Conservation (phyloP, 768 basidiomycete species). For the Pleurotus salmoneostramineus region DNA sequence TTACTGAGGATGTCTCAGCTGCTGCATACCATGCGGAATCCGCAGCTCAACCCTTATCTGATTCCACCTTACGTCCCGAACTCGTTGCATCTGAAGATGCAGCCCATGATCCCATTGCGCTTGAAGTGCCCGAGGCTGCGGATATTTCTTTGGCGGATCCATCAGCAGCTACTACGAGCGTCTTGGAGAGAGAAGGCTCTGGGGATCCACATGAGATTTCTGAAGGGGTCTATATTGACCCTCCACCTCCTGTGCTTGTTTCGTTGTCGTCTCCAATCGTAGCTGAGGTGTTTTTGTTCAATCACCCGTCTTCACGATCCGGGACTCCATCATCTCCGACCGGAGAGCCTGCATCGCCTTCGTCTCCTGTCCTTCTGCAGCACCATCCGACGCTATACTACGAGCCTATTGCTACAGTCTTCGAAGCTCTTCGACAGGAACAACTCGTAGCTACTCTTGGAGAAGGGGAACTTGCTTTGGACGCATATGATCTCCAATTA, state of each 20-base stretch:
- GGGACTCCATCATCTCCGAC: slow-evolving; percentile 22
- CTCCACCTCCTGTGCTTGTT: slow-evolving; percentile 66
- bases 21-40: no score
- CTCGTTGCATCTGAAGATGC: no score
- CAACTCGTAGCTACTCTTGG: slow-evolving; percentile 44
- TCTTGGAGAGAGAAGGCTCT: not conserved
- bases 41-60: no score
- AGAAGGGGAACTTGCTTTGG: slow-evolving; percentile 62
- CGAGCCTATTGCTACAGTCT: slow-evolving; percentile 65
- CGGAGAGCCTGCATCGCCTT: slow-evolving; percentile 9
- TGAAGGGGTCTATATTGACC: slow-evolving; percentile 70
- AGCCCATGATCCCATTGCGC: no score
- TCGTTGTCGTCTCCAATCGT: slow-evolving; percentile 32
- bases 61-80: no score
- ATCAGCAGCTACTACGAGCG: not conserved
- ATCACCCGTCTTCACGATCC: slow-evolving; percentile 32
- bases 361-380: slow-evolving; percentile 49
- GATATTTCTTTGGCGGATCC: not conserved
- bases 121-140: not conserved
- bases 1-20: no score
- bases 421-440: slow-evolving; percentile 69
- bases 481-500: slow-evolving; percentile 68
- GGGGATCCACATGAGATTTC: slow-evolving; percentile 57
- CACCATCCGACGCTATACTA: slow-evolving; percentile 71
- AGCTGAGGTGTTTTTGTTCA: slow-evolving; percentile 50